Evolutionary conservation across 306 rosid species (phyloP).

Genomic region (Quercus engelmannii): DNA sequence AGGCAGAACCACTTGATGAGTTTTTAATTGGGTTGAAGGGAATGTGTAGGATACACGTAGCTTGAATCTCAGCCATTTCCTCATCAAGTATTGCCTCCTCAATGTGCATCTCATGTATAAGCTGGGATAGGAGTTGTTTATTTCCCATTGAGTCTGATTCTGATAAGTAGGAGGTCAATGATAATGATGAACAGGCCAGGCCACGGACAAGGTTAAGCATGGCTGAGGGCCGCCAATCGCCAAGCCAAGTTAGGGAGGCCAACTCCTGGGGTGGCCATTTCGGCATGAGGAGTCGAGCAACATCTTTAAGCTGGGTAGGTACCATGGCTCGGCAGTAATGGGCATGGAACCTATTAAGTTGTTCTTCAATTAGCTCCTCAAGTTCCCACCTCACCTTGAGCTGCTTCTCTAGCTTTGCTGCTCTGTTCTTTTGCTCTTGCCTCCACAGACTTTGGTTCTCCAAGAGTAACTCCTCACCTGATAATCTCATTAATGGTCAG

Average conservation of each 20-base stretch:
- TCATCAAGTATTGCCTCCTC: constrained; percentile 43
- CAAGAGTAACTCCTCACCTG: constrained; percentile 27
- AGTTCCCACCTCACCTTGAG: constrained; percentile 38
- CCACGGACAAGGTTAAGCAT: constrained; percentile 32
- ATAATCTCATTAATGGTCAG: not conserved
- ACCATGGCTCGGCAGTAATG: constrained; percentile 36
- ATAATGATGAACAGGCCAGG: constrained; percentile 17
- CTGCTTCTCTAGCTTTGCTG: constrained; percentile 40
- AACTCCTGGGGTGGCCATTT: constrained; percentile 34
- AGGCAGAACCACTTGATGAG: constrained; percentile 14
- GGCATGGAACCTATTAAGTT: constrained; percentile 31
- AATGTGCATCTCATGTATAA: constrained; percentile 35
- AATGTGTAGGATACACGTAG: constrained; percentile 37
- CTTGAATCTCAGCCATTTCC: constrained; percentile 56
- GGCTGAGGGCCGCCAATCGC: constrained; percentile 50
- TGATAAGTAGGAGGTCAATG: not conserved
- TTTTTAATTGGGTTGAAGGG: constrained; percentile 30
- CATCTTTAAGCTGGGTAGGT: constrained; percentile 31
- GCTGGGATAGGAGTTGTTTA: constrained; percentile 27
- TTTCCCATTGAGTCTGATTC: constrained; percentile 9
- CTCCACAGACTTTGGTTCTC: constrained; percentile 37
- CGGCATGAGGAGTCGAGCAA: constrained; percentile 40
- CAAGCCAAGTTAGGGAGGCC: constrained; percentile 34
- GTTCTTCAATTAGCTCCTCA: constrained; percentile 46
- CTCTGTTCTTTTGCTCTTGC: constrained; percentile 37